Base-by-base conservation (phyloP, 164 flowering plant genomes). In the Umbilicus rupestris region DNA sequence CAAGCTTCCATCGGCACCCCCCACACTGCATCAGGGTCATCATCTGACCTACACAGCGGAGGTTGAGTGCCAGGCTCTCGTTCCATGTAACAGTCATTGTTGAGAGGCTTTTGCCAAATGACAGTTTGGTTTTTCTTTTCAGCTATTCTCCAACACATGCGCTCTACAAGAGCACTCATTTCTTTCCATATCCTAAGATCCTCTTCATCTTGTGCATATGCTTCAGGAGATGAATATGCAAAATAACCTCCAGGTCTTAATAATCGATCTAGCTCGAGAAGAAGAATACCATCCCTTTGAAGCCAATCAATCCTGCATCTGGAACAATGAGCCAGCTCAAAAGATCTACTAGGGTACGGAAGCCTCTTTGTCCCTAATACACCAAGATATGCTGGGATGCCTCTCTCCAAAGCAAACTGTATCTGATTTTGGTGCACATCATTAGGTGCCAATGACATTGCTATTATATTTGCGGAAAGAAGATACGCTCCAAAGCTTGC, bases 301-400 rank as follows among this genome's bases (percentile, higher is more conserved):
- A 81, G 82, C 84, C 84, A 81, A 68, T 81, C 84, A 69, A 81
- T 81, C 39, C 84, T 67, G 70, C 84, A 81, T 8, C 84, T 78
- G 46, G 84, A 81, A 59, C 84, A 81, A 41, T 81, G 84, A 19
- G 84, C 82, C 39, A 81, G 79, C 41, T 81, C 84, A 71, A 81
- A 81, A 39, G 84, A 81, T 67, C 84, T 77, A 68, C 84, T 81
- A 9, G 84, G 84, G 66, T 81, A 81, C 31, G 84, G 84, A 50
- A 81, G 80, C 55, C 84, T 75, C 68, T 79, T 75, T 39, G 84
- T 81, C 35, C 84, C 84, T 14, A 81, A n/a, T 66, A 81, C 84
- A 66, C 82, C 82, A 64, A 81, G 84, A 66, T 78, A 81, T 44
- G 84, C 84, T 63, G 84, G 84, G 68, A 80, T 77, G 55, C 83